Evolutionary conservation across 257 asterid species (phyloP), one percentile per base, ranked within the genome.

Genomic region (Scutellaria minor): DNA sequence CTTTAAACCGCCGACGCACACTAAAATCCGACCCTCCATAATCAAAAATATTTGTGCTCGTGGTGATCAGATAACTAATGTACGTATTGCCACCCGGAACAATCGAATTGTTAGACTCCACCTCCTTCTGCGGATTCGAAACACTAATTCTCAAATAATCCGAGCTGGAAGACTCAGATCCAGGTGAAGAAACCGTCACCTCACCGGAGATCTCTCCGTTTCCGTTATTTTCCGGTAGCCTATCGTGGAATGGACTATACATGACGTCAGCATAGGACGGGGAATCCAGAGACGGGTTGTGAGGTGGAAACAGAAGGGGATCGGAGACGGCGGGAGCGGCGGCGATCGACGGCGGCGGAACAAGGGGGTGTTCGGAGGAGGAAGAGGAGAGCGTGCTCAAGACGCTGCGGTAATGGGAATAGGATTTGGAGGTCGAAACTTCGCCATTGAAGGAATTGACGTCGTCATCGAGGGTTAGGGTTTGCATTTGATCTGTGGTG

Each of bases 61-160:
- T 87, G 12, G 92, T 88, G 78, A 95, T 89, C 77, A 83, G 75
- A 74, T 95, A 95, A 18, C 97, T 92, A 7, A 83, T 75, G 27
- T 81, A 92, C 13, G 96, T 74, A 70, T 90, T 91, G 20, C 85
- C 87, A 4, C 98, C 98, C 0, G 98, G 98, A 67, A 95, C 98
- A 55, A 95, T 82, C 51, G 98, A 95, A 72, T 75, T 81, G 4
- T 95, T 81, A 5, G 97, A 54, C 75, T 88, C 92, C 0, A 66
- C 85, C 90, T 90, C 99, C 80, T 95, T 92, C 63, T 78, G 93
- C 58, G 99, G 98, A 84, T 88, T 80, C 65, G 92, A 92, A 74
- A 95, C 97, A 68, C 76, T 77, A 59, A 95, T 81, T 42, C 80
- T 80, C 83, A 95, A 56, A 59, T 82, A 89, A 42, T 90, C 92